These are phyloP conservation scores for Moricandia moricandioides DNA, from an alignment of 345 rosid species.

Conservation along the genomic window DNA sequence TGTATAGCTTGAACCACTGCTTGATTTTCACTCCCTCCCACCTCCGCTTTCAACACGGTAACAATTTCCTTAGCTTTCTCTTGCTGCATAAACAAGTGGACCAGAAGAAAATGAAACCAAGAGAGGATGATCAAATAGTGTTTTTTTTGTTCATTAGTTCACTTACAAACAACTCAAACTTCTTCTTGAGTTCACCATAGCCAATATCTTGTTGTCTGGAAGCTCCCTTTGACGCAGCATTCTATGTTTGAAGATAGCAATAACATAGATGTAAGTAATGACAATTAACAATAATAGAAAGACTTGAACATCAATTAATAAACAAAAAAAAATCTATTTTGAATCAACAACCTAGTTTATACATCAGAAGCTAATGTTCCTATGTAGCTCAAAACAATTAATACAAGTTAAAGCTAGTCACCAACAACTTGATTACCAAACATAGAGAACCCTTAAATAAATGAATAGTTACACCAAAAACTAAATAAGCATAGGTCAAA, in stretches of 20 bases:
- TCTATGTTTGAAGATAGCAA: slow-evolving; percentile 7
- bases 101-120: background rate
- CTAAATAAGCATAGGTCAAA: slow-evolving; percentile 9
- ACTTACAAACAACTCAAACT: slow-evolving; percentile 68
- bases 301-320: background rate
- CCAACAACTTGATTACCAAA: slow-evolving; percentile 29
- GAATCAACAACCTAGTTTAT: background rate
- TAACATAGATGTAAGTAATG: background rate
- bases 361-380: background rate
- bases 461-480: slow-evolving; percentile 9
- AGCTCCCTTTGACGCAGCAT: background rate
- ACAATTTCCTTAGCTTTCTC: slow-evolving; percentile 54
- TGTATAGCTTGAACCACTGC: slow-evolving; percentile 53
- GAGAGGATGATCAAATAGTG: background rate
- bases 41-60: slow-evolving; percentile 50
- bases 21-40: slow-evolving; percentile 40
- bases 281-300: background rate
- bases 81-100: slow-evolving; percentile 52
- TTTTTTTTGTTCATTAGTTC: background rate
- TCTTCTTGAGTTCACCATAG: slow-evolving; percentile 56
- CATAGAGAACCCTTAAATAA: slow-evolving; percentile 13
- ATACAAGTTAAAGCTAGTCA: slow-evolving; percentile 3
- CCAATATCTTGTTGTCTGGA: slow-evolving; percentile 32
- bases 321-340: background rate
- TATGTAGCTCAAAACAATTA: background rate